These are phyloP conservation scores for Blumeriella jaapii DNA, from an alignment of 2,329 filamentous ascomycete genomes.

Conservation along the genomic window DNA sequence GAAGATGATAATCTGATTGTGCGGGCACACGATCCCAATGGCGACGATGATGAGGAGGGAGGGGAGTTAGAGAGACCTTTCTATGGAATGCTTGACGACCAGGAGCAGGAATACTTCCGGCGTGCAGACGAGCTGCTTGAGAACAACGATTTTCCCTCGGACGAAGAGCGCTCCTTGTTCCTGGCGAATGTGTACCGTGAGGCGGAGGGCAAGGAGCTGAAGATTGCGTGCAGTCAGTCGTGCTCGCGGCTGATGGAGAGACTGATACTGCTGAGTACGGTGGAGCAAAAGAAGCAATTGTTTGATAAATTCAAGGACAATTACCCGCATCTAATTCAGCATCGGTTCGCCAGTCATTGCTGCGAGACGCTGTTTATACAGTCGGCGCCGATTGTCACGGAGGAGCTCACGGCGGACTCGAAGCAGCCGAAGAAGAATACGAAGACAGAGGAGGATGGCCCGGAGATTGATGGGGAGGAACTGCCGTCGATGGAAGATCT, in stretches of 20 bases:
- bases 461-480: constrained; percentile 30
- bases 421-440: constrained; percentile 31
- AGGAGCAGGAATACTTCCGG: constrained; percentile 94
- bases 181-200: constrained; percentile 77
- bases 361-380: constrained; percentile 87
- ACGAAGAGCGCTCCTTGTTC: constrained; percentile 61
- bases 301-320: constrained; percentile 80
- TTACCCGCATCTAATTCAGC: constrained; percentile 81
- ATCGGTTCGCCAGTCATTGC: constrained; percentile 94
- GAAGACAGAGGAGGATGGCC: constrained; percentile 39
- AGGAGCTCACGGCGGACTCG: constrained; percentile 48
- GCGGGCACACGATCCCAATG: constrained; percentile 3
- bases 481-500: constrained; percentile 67
- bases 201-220: constrained; percentile 84
- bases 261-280: constrained; percentile 69
- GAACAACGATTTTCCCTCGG: constrained; percentile 70
- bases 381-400: constrained; percentile 65
- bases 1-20: constrained; percentile 14
- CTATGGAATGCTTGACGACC: constrained; percentile 83
- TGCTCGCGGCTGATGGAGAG: constrained; percentile 90
- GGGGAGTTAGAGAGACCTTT: constrained; percentile 37
- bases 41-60: constrained; percentile 14
- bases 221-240: constrained; percentile 89
- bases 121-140: constrained; percentile 83
- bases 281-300: constrained; percentile 71